phyloP scores from a whole-genome alignment of 148 eudicot species.

The Rhododendron ovatum region DNA sequence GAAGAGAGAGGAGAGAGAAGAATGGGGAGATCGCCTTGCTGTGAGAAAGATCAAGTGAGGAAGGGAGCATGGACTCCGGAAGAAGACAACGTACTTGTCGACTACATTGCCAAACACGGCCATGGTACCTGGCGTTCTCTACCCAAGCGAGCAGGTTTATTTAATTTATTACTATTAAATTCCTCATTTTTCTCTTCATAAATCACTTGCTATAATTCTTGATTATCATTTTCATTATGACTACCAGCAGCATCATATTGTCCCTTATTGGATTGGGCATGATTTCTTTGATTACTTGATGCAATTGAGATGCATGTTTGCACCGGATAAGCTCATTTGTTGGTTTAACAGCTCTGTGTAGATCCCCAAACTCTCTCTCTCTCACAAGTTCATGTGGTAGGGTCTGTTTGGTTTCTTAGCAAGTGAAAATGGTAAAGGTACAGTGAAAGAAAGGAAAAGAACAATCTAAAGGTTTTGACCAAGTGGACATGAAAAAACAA shows the following conservation, averaged over 20 bases:
- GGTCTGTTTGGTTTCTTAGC: background rate
- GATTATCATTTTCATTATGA: background rate
- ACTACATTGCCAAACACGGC: conserved; percentile 21
- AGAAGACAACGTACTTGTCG: conserved; percentile 21
- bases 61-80: conserved; percentile 29
- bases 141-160: conserved; percentile 17
- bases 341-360: background rate
- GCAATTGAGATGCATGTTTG: background rate
- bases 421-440: background rate
- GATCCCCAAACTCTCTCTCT: background rate
- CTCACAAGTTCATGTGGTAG: background rate
- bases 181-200: background rate
- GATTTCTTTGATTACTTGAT: background rate
- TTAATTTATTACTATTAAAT: background rate
- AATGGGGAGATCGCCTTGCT: conserved; percentile 25
- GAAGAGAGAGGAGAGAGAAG: background rate
- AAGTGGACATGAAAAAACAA: too few relatives aligned
- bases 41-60: conserved; percentile 19
- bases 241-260: background rate
- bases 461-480: background rate
- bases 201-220: background rate
- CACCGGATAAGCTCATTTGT: background rate
- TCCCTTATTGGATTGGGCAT: background rate
- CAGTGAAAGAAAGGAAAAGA: background rate
- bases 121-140: conserved; percentile 24